Base-by-base conservation (phyloP, 2,329 filamentous ascomycete species). In the Diaporthe eres region DNA sequence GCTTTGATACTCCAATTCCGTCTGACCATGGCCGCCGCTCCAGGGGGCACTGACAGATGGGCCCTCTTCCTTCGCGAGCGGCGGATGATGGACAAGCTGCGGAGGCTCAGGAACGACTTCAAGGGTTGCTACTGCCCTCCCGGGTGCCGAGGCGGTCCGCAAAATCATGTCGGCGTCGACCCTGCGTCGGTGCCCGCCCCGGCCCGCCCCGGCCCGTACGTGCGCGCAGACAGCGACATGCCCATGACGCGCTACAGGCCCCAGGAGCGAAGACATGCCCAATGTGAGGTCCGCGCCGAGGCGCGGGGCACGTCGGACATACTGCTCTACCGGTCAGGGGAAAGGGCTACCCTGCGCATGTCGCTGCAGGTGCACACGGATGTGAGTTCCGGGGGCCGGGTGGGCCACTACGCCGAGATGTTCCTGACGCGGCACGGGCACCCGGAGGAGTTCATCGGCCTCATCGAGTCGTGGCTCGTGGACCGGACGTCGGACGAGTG, bases 311-410 rank as follows among this genome's bases (percentile, higher is more conserved):
- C 34, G 2, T 53, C 65, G 2, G 65, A 68, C n/a, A 68, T 68
- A 6, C 7, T 37, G 4, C 65, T 68, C 13, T 10, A 34, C 7
- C 31, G 47, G 31, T 19, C 4, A 4, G 12, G 47, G 31, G 10
- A n/a, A 8, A 68, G 65, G 65, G 65, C 65, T 2, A 68, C 65
- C 1, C 47, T 68, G 19, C 47, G 65, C 31, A 68, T 68, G 31
- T 68, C 65, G 31, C 15, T 68, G 28, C 65, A 68, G 31, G 65
- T 68, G 3, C 31, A 34, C 4, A 12, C 22, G 13, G 47, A 68
- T 8, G 3, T 25, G 1, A 22, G 47, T 1, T 3, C 13, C 22
- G 31, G 47, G 13, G 31, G 31, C 12, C 47, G 47, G 65, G 4
- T 19, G 1, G 65, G 47, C 10, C 53, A 53, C 6, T 53, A 39